Evolutionary conservation across 345 rosid species (phyloP), one percentile per base, ranked within the genome.

Genomic region (Corchorus capsularis): DNA sequence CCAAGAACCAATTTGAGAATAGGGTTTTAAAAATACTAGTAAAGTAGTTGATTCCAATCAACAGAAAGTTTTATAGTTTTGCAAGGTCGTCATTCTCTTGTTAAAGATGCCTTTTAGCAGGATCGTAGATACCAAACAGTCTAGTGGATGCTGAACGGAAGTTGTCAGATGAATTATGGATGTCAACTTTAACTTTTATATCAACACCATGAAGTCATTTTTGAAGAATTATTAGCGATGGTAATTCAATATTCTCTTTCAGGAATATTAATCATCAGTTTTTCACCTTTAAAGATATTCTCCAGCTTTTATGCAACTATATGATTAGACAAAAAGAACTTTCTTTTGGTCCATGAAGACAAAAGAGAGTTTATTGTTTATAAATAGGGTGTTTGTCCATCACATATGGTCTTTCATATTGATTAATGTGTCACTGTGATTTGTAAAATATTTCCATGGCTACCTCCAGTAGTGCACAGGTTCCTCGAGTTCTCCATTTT

Each of bases 391-490:
- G 22, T 2, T 12, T 69, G 54, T 50, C 60, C 20, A 69, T 69
- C 41, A 22, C 2, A 49, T 15, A 52, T 69, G 20, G 43, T 53
- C 17, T 43, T 55, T n/a, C 8, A 46, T 45, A 60, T 16, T 35
- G 4, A 41, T 47, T 6, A 22, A 22, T 19, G 43, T 32, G 12
- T 12, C 59, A 16, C 43, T 65, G 20, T 20, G 20, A 19, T 54
- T 55, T n/a, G 55, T 65, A 79, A 63, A 72, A 80, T 80, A 27
- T 52, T 77, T 27, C 34, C 72, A 90, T 88, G 93, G 89, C 90
- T 45, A 77, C 91, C 77, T 67, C 86, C 55, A 19, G 71, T 72
- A 72, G 54, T 6, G 65, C 15, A 64, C 80, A 64, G 75, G 74
- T 79, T 32, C 81, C 81, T 50, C 62, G 81, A 76, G 63, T 76